Evolutionary conservation across 2,329 filamentous ascomycete species (phyloP), one percentile per base, ranked within the genome.

Genomic region (Coniochaeta prunicola): DNA sequence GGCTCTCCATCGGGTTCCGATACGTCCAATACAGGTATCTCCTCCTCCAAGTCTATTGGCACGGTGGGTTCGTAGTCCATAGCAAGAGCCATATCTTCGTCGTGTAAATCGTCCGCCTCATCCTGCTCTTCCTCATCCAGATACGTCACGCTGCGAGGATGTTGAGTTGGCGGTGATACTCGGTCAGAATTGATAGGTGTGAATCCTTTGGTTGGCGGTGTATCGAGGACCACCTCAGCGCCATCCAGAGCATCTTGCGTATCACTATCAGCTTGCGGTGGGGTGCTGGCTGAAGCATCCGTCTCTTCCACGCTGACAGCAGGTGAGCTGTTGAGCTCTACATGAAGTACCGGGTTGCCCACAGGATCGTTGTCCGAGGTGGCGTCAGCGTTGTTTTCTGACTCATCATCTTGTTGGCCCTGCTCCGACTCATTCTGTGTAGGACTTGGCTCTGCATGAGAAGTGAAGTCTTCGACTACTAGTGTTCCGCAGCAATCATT

Each of bases 161-260:
- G 15, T 30, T 34, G 19, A 26, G 19, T 38, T 28, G 58, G 58
- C 3, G 65, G 63, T 3, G 64, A 64, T 19, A 56, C 54, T n/a
- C 63, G 62, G 1, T 61, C 61, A 1, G 53, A 57, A 15, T 67
- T 67, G 59, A 67, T 67, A 10, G 66, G 66, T 1, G 64, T 67
- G 53, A 67, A 68, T 8, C 65, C 63, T 0, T 61, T 56, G 53
- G 38, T 60, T 45, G n/a, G 53, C 33, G 58, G 42, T 12, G 42
- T 48, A 5, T 33, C 56, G 17, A 36, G 36, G 9, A 57, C 42
- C 19, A 10, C 50, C 30, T 57, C 56, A 31, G 10, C 26, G 36
- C 36, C 36, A 38, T 38, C 36, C 36, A 38, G 15, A 38, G 36
- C 36, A 38, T n/a, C 17, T 9, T 38, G 36, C 17, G 9, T 17